Evolutionary conservation across 257 asterid genomes (phyloP), one percentile per base, ranked within the genome.

Genomic region (Galeopsis tetrahit): DNA sequence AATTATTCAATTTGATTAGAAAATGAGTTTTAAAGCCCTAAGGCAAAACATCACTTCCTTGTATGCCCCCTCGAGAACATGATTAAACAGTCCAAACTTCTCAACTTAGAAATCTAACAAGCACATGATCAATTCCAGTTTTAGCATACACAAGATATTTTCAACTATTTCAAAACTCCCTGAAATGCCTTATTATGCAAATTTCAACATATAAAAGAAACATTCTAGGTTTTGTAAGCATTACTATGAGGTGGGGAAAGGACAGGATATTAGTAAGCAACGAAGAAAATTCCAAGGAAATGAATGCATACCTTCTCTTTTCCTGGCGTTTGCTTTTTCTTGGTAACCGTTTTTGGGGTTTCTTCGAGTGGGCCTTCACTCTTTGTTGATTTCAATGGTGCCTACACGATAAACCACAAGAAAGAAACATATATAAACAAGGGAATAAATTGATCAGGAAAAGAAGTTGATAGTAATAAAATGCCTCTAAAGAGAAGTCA

Each of bases 311-410:
- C 98, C 71, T 88, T 84, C 49, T 80, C 89, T 68, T 81, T 75
- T 74, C 85, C 90, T 13, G 84, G 80, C 63, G 89, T 66, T 52
- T 77, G 86, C 77, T 92, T 87, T 81, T 94, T 85, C 94, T 88
- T 95, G 80, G 81, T 34, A 77, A 74, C 79, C 70, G 13, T 74
- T 79, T 59, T 80, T 32, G 82, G 79, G 61, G 81, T 81, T 80
- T 88, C 92, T 79, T 87, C 97, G 69, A 35, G 66, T 68, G 63
- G 75, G 65, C 34, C 81, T 64, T 85, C 88, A 69, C 57, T 81
- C 74, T 84, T 82, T 55, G 80, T 56, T 71, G 90, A 79, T 82
- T 81, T 87, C 71, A 67, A 62, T 44, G 82, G 85, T 68, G 91
- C 86, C 93, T 79, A 82, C 75, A 76, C 35, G 53, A 63, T 7